Base-by-base conservation (phyloP, 768 basidiomycete species). In the Suillus ampliporus region DNA sequence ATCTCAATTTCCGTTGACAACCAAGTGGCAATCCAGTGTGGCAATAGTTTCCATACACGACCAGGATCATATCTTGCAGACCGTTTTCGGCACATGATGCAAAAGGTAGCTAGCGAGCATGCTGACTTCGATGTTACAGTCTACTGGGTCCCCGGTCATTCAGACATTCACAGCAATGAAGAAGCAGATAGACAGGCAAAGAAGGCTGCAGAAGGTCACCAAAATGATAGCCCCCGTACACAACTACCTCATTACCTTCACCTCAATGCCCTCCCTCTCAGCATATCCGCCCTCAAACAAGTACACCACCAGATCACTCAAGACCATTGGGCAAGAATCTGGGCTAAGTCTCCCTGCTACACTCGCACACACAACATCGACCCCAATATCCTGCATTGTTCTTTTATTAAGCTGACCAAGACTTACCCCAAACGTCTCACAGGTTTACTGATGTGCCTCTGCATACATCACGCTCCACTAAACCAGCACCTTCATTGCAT, bases 401-500 rank as follows among this genome's bases (percentile, higher is more conserved):
- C 41, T 0, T 57, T 61, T 13, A 4, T 35, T 7, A 68, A 64
- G 46, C 34, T 61, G 0, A 60, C 62, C 3, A 37, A 57, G 11
- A 14, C 34, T 0, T 38, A 73, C 3, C 58, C 61, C 0, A 48
- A 68, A 40, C 58, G 61, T 15, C 54, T 71, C 4, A 62, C 69
- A 10, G 68, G 71, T 38, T 40, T 78, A 2, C 43, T 79, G 0
- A 63, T 68, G 1, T 78, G 78, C 53, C 68, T 81, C 17, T 37
- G 71, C 3, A 74, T 73, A 1, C 74, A 70, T 2, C 78, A 79
- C 43, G 54, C 65, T 7, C 71, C 74, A 0, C 68, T 80, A 0
- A 67, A 72, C 23, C 53, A 68, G 17, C 69, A 79, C 62, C 74
- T 80, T 0, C 64, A 75, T 47, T 44, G 63, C 3, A 73, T 80